Base-by-base conservation (phyloP, 805 yeast genomes). In the Zygoascus tannicola region DNA sequence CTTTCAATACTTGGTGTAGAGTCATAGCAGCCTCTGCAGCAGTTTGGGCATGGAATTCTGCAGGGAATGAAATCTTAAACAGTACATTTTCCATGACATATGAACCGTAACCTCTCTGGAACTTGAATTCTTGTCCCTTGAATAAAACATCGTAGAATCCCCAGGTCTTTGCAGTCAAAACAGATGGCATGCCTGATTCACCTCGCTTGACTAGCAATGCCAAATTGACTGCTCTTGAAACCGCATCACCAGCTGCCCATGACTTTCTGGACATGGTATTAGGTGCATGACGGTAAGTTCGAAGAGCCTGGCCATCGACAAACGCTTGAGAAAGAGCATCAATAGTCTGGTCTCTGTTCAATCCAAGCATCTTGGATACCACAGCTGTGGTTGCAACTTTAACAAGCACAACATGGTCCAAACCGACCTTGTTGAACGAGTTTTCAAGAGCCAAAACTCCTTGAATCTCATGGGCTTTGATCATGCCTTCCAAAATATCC, bases 241-340 rank as follows among this genome's bases (percentile, higher is more conserved):
- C 71, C 10, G 81, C 80, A 53, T 76, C 81, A 47, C 81, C 81
- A 12, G 81, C 81, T 22, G 81, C 81, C 81, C 81, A 76, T 1
- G 80, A 75, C 61, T 76, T 76, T 56, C 81, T 68, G 5, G 78
- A 70, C 62, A 75, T 75, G 41, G 81, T 76, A 60, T 76, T 76
- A 49, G 81, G 81, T 7, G 80, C 77, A 55, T 76, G 81, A 55
- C 81, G 70, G 55, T 76, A 76, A 23, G 81, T 76, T 59, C 81
- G 68, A 47, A 76, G 61, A 3, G 76, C 53, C 51, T 74, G 78
- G 23, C 81, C 81, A 58, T 76, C 81, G 22, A 69, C 79, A 60
- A 75, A 75, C 5, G 80, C 80, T 48, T 76, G 81, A 4, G 80
- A 73, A 4, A 76, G 44, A 19, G 78, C 78, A 49, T 69, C 78